These are phyloP conservation scores for Penicillium paradoxum DNA, from an alignment of 495 filamentous ascomycete species.

Conservation along the genomic window DNA sequence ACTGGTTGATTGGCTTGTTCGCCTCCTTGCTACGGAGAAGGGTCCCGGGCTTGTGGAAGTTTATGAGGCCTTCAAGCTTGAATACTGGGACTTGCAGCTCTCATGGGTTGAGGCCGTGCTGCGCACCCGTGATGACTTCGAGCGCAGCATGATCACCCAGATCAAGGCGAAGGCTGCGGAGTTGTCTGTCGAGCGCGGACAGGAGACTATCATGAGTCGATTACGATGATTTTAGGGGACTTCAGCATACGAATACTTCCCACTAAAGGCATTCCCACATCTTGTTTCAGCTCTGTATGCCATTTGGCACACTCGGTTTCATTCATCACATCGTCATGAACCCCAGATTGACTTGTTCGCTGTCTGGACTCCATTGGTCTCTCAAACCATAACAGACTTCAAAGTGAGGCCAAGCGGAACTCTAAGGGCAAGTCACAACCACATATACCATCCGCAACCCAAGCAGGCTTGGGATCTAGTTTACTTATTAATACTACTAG, in stretches of 20 bases:
- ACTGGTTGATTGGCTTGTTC: constrained; percentile 74
- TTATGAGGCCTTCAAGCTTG: constrained; percentile 75
- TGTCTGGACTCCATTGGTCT: too few relatives aligned
- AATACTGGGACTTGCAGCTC: constrained; percentile 92
- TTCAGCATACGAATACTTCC: not conserved
- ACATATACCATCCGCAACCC: constrained; percentile 5
- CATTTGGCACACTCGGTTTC: not conserved
- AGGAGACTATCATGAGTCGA: constrained; percentile 87
- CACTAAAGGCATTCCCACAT: too few relatives aligned
- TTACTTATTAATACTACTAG: constrained; percentile 2
- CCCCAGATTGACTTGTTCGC: not conserved
- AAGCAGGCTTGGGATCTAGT: constrained; percentile 26
- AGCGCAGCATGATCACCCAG: constrained; percentile 77
- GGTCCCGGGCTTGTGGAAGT: constrained; percentile 58
- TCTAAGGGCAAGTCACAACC: not conserved
- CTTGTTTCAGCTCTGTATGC: not conserved
- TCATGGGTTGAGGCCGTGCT: constrained; percentile 96
- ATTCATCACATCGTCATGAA: not conserved
- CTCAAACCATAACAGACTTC: too few relatives aligned
- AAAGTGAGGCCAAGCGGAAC: not conserved
- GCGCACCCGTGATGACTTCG: constrained; percentile 85
- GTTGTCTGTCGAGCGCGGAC: constrained; percentile 68
- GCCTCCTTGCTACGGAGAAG: constrained; percentile 73
- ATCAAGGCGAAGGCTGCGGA: constrained; percentile 84
- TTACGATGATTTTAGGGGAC: constrained; percentile 55